These are phyloP conservation scores for Leishmania arabica DNA, from an alignment of 208 protist genomes.

Conservation along the genomic window DNA sequence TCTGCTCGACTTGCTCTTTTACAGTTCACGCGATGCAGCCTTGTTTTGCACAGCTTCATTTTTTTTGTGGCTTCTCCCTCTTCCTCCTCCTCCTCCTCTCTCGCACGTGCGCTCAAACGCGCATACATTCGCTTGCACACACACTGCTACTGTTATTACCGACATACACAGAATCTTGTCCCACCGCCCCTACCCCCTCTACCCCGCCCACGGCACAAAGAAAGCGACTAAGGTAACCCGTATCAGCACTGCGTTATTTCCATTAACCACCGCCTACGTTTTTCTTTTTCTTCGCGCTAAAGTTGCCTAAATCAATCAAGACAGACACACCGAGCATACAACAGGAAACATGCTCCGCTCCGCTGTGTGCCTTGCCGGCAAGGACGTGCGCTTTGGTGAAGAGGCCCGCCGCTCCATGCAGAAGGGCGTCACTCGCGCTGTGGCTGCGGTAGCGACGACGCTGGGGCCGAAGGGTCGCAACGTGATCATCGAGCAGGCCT, in stretches of 20 bases:
- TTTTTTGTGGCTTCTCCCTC: background rate
- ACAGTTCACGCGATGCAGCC: background rate
- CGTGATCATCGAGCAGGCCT: slow-evolving; percentile 98
- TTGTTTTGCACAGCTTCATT: background rate
- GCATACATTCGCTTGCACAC: background rate
- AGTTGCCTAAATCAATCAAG: background rate
- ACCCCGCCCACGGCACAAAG: background rate
- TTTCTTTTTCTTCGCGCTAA: background rate
- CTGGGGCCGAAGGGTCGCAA: slow-evolving; percentile 99
- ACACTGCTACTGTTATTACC: background rate
- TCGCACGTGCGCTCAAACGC: background rate
- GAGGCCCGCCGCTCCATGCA: slow-evolving; percentile 94
- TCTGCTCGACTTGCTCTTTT: background rate
- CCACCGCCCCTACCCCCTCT: background rate
- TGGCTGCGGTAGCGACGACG: slow-evolving; percentile 96
- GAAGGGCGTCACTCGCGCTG: slow-evolving; percentile 95
- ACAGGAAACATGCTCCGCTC: slow-evolving; percentile 57
- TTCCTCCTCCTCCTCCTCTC: background rate
- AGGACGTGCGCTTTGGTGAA: slow-evolving; percentile 96
- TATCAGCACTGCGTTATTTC: background rate
- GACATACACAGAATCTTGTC: background rate
- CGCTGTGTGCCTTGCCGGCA: slow-evolving; percentile 60
- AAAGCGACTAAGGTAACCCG: too few relatives aligned
- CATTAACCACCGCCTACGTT: background rate
- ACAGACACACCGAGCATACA: slow-evolving; percentile 4